Percentiles rank a stretch among this genome's conserved stretches.
Evolutionary conservation across 805 yeast genomes (phyloP).

Genomic region (Teunomyces cretensis): DNA sequence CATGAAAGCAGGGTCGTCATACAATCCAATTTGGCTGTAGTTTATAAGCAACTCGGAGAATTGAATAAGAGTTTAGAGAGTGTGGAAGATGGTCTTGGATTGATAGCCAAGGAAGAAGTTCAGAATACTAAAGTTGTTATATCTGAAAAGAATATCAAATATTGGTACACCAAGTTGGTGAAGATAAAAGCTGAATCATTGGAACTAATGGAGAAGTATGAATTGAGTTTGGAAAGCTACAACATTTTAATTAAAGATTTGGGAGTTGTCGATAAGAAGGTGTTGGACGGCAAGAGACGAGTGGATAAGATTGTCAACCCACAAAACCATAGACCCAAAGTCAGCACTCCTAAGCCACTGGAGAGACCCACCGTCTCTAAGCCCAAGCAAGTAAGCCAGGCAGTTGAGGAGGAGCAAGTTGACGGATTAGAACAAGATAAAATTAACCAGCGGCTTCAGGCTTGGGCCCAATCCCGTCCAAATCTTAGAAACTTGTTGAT

Average conservation of each 20-base stretch:
- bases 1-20: slow-evolving; percentile 70
- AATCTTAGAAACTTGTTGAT: slow-evolving; percentile 77
- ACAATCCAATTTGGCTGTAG: slow-evolving; percentile 67
- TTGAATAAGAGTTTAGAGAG: slow-evolving; percentile 12
- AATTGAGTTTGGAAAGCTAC: slow-evolving; percentile 63
- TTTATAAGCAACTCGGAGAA: slow-evolving; percentile 13
- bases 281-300: slow-evolving; percentile 81
- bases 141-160: slow-evolving; percentile 55
- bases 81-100: slow-evolving; percentile 46
- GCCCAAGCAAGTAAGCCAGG: slow-evolving; percentile 6
- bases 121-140: slow-evolving; percentile 28
- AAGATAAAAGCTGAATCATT: slow-evolving; percentile 77
- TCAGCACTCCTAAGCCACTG: slow-evolving; percentile 6
- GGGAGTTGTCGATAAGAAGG: slow-evolving; percentile 62
- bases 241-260: slow-evolving; percentile 55
- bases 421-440: slow-evolving; percentile 11
- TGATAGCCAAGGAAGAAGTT: slow-evolving; percentile 30
- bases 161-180: slow-evolving; percentile 72
- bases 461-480: slow-evolving; percentile 12
- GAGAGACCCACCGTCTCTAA: slow-evolving; percentile 7
- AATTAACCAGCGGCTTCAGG: slow-evolving; percentile 8
- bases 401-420: slow-evolving; percentile 46
- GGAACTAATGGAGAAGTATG: slow-evolving; percentile 73
- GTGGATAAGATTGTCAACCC: slow-evolving; percentile 69
- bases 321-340: slow-evolving; percentile 23